Conservation (phyloP, 2,329 filamentous ascomycete species). For the Fusarium globosum region DNA sequence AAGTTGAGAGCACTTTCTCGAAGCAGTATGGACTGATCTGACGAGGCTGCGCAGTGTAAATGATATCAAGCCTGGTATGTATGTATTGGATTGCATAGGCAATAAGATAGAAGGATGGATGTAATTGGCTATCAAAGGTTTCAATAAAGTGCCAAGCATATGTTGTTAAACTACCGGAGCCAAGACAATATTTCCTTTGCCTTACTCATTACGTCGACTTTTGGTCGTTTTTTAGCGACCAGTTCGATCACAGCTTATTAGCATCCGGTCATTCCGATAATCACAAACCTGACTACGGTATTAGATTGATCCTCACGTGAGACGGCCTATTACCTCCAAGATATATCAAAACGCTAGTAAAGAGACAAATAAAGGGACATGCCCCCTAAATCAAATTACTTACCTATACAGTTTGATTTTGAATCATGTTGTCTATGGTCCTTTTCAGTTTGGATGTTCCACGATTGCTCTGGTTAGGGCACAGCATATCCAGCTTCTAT, state of each 20-base stretch:
- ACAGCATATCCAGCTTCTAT: not conserved
- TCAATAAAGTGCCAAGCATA: not conserved
- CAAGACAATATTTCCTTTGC: not conserved
- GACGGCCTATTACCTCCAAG: not conserved
- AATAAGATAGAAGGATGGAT: not conserved
- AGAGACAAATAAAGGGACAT: not conserved
- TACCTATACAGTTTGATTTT: not conserved
- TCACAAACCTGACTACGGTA: not conserved
- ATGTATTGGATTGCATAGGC: not conserved
- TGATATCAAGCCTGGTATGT: not conserved
- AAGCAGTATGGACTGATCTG: slow-evolving; percentile 11
- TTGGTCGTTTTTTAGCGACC: not conserved
- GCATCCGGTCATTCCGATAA: slow-evolving; percentile 16
- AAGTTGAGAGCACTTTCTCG: not conserved
- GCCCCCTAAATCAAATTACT: not conserved
- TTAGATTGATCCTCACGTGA: not conserved
- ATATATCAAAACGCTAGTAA: not conserved
- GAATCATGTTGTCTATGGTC: not conserved
- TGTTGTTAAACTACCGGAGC: not conserved
- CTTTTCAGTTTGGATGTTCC: not conserved
- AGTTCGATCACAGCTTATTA: not conserved
- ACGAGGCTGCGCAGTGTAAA: slow-evolving; percentile 9
- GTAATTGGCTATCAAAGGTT: not conserved
- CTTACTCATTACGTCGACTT: not conserved
- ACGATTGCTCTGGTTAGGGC: not conserved